phyloP scores from a whole-genome alignment of 768 basidiomycete species.

The Russula compacta region DNA sequence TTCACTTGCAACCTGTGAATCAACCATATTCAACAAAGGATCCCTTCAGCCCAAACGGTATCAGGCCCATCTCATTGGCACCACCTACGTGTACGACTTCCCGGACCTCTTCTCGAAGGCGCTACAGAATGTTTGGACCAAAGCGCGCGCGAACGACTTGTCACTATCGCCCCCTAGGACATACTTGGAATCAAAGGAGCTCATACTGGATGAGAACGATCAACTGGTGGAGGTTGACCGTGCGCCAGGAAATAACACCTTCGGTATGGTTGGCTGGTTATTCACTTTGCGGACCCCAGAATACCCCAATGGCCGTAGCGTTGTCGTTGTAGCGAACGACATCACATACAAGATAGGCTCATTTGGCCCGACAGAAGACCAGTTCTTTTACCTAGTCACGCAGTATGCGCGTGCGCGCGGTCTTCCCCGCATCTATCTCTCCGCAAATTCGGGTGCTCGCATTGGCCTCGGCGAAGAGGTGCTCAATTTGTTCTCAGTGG shows the following conservation, averaged over 20 bases:
- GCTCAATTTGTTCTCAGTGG: slow-evolving; percentile 77
- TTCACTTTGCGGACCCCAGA: slow-evolving; percentile 90
- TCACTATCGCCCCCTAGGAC: slow-evolving; percentile 66
- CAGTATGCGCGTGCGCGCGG: slow-evolving; percentile 86
- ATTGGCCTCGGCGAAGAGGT: slow-evolving; percentile 93
- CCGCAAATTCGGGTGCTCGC: slow-evolving; percentile 97
- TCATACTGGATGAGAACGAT: slow-evolving; percentile 91
- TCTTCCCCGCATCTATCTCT: slow-evolving; percentile 92
- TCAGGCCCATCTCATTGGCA: slow-evolving; percentile 96
- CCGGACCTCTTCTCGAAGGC: slow-evolving; percentile 98
- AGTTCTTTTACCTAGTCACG: slow-evolving; percentile 92
- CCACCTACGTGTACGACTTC: slow-evolving; percentile 99
- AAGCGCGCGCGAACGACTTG: slow-evolving; percentile 54
- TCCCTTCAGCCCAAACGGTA: slow-evolving; percentile 98
- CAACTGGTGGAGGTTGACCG: slow-evolving; percentile 85
- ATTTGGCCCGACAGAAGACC: slow-evolving; percentile 92
- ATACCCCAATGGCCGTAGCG: slow-evolving; percentile 77
- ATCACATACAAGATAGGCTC: slow-evolving; percentile 99
- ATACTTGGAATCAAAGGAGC: slow-evolving; percentile 76
- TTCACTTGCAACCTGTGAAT: slow-evolving; percentile 93
- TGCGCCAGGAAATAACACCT: slow-evolving; percentile 86
- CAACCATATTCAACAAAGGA: slow-evolving; percentile 91
- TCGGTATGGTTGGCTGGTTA: slow-evolving; percentile 98
- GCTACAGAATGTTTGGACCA: slow-evolving; percentile 85
- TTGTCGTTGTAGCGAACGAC: slow-evolving; percentile 92